Evolutionary conservation across 2,329 filamentous ascomycete genomes (phyloP), one percentile per base, ranked within the genome.

Genomic region (Diplodia seriata): DNA sequence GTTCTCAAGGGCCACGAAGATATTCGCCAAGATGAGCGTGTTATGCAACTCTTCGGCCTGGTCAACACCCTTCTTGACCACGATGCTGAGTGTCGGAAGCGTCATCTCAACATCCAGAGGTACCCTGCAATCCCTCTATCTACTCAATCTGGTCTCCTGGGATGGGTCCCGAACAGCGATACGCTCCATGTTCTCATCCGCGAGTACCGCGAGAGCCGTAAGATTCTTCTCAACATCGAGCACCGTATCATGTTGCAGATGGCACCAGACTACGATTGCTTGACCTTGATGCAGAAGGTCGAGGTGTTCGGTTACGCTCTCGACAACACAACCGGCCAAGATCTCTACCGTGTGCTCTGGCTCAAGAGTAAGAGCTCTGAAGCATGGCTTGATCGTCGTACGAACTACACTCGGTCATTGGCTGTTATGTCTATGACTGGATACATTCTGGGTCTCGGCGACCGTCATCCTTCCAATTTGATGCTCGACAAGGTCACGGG

Each of bases 351-450:
- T 47, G 94, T 99, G 1, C 84, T 99, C 43, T 99, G 96, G 95
- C 86, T 99, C 73, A 99, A 99, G 87, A 97, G 93, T 76, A 97
- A 97, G 85, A 97, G 92, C 70, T 97, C 94, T 0, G 95, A 99
- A 79, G 91, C 94, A 1, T 99, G 95, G 95, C 89, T 99, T 40
- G 95, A 98, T 79, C 88, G 95, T 53, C 91, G 95, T 65, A 99
- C 96, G n/a, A 99, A 97, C 77, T 99, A 99, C 81, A 99, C 95
- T 20, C 91, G 95, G 68, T 98, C 94, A 1, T 85, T 99, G 1
- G 95, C 93, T 73, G 95, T 99, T 74, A 99, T 99, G 95, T 97
- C 93, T n/a, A 99, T 99, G 93, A 95, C 98, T n/a, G 95, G 95
- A 71, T 99, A 99, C 79, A 98, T 99, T 71, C 88, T 99, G 26